phyloP scores from a whole-genome alignment of 2,329 filamentous ascomycete genomes.

The Trichoderma simmonsii region DNA sequence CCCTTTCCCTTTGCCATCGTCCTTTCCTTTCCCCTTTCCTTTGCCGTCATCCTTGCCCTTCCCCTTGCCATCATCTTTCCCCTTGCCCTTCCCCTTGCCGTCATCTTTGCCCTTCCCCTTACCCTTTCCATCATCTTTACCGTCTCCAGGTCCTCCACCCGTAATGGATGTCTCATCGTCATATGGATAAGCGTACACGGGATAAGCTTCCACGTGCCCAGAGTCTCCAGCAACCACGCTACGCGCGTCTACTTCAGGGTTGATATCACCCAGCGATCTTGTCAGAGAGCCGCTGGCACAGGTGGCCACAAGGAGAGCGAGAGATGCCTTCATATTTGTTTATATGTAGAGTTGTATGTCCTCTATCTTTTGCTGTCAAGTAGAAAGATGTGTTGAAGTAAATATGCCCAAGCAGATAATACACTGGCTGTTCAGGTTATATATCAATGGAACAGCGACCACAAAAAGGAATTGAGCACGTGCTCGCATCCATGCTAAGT shows the following conservation, averaged over 20 bases:
- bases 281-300: neutral
- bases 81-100: neutral
- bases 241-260: neutral
- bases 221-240: neutral
- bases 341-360: neutral
- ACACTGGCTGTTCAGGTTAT: neutral
- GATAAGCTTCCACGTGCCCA: neutral
- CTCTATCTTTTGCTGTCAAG: neutral
- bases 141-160: neutral
- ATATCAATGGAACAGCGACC: neutral
- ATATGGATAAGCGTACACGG: neutral
- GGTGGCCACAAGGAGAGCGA: conserved; percentile 3
- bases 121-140: neutral
- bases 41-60: neutral
- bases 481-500: neutral
- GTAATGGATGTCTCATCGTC: neutral
- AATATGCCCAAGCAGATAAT: neutral
- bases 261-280: neutral
- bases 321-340: neutral
- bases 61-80: neutral
- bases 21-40: neutral
- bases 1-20: neutral
- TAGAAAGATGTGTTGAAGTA: neutral
- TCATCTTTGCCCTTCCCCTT: neutral
- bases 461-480: neutral